Percentiles rank a stretch among this genome's conserved stretches.
Conservation (phyloP, 495 filamentous ascomycete species). For the Aspergillus cristatus region DNA sequence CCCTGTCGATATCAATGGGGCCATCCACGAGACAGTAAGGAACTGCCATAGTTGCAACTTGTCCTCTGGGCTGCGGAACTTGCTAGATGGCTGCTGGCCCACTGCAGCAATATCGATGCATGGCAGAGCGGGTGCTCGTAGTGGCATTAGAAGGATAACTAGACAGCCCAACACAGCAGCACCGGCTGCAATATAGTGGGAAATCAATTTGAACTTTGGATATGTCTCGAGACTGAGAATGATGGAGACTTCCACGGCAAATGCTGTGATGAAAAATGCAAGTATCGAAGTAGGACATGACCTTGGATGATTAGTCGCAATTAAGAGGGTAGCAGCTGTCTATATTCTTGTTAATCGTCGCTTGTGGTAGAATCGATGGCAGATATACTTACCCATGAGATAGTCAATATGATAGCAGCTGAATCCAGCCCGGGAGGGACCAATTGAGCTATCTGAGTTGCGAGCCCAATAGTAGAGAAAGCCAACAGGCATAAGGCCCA, state of each 20-base stretch:
- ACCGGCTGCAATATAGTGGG: constrained; percentile 30
- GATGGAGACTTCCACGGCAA: constrained; percentile 32
- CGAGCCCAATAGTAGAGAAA: constrained; percentile 30
- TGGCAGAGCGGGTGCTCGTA: constrained; percentile 52
- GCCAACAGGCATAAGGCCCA: constrained; percentile 32
- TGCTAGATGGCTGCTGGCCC: constrained; percentile 45
- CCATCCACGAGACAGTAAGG: constrained; percentile 77
- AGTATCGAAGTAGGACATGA: constrained; percentile 29
- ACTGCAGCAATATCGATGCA: constrained; percentile 52
- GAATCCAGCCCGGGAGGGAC: constrained; percentile 20
- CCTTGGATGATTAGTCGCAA: constrained; percentile 40
- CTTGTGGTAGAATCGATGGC: not conserved
- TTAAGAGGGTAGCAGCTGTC: constrained; percentile 35
- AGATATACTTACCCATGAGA: constrained; percentile 38
- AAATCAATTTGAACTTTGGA: constrained; percentile 21
- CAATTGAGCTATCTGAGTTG: constrained; percentile 29
- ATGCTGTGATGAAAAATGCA: constrained; percentile 21
- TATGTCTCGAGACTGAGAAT: constrained; percentile 16
- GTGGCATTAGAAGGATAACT: constrained; percentile 60
- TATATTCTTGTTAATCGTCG: constrained; percentile 10
- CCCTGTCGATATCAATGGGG: constrained; percentile 56
- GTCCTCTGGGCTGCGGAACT: constrained; percentile 73
- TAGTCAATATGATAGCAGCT: constrained; percentile 20
- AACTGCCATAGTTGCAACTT: constrained; percentile 71
- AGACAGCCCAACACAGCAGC: constrained; percentile 35